Evolutionary conservation across 345 rosid genomes (phyloP).

Genomic region (Melaleuca quinquenervia): DNA sequence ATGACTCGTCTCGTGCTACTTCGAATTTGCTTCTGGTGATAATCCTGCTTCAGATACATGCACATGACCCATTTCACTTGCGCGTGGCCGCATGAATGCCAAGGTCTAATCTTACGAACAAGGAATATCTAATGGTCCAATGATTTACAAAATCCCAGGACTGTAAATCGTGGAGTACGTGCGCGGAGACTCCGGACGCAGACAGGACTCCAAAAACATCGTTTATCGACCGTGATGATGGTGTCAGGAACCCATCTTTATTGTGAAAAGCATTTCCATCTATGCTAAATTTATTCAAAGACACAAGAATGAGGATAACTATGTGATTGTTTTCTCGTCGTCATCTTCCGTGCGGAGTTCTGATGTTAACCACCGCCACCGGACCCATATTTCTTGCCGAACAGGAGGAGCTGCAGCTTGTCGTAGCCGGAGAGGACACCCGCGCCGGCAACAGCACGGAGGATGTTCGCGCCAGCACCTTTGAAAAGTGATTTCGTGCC

Average conservation of each 20-base stretch:
- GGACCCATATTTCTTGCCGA: constrained; percentile 78
- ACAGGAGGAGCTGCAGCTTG: constrained; percentile 69
- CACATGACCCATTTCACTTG: too few relatives aligned
- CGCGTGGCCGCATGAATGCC: too few relatives aligned
- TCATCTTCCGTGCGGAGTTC: not conserved
- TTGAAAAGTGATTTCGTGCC: constrained; percentile 75
- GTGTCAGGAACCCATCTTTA: not conserved
- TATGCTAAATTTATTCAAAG: not conserved
- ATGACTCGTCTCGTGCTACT: too few relatives aligned
- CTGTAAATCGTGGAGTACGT: too few relatives aligned
- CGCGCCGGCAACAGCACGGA: constrained; percentile 92
- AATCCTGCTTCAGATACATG: too few relatives aligned
- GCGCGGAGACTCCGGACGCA: too few relatives aligned
- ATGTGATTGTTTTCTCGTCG: not conserved
- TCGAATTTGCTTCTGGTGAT: too few relatives aligned
- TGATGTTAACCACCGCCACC: constrained; percentile 28
- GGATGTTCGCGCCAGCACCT: constrained; percentile 89
- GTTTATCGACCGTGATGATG: too few relatives aligned
- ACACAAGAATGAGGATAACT: not conserved
- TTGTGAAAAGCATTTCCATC: not conserved
- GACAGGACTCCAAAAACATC: too few relatives aligned
- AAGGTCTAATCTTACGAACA: too few relatives aligned
- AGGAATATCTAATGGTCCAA: too few relatives aligned
- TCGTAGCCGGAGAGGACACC: constrained; percentile 88
- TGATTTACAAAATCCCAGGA: too few relatives aligned